Percentiles rank a stretch among this genome's conserved stretches.
These are phyloP conservation scores for Ananas comosus DNA, from an alignment of 176 grass and related monocot genomes.

Conservation along the genomic window DNA sequence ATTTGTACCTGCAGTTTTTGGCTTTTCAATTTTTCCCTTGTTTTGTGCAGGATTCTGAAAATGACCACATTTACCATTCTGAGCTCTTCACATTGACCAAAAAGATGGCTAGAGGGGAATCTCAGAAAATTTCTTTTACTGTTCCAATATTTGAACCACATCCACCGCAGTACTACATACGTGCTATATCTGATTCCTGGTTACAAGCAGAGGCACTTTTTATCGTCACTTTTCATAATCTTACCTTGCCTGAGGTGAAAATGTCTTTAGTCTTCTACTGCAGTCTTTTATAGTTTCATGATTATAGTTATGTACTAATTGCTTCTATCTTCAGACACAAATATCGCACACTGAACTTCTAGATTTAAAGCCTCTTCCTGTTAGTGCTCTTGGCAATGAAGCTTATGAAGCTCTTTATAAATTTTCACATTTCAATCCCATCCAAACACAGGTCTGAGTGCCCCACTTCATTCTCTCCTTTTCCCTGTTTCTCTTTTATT, in stretches of 20 bases:
- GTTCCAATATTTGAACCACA: conserved; percentile 97
- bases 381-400: conserved; percentile 66
- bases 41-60: conserved; percentile 86
- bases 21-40: conserved; percentile 2
- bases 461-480: not conserved
- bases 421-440: conserved; percentile 98
- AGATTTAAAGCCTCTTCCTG: conserved; percentile 92
- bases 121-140: conserved; percentile 88
- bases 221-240: conserved; percentile 89
- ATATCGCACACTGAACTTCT: conserved; percentile 92
- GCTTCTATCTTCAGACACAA: conserved; percentile 58
- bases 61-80: conserved; percentile 94
- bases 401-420: conserved; percentile 62
- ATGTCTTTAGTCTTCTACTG: conserved; percentile 4
- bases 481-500: not conserved
- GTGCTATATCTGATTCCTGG: conserved; percentile 92
- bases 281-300: conserved; percentile 17
- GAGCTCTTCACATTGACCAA: conserved; percentile 89
- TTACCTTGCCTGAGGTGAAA: conserved; percentile 84
- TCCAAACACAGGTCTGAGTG: conserved; percentile 70
- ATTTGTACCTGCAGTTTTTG: not conserved
- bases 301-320: conserved; percentile 8
- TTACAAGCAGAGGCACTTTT: conserved; percentile 85
- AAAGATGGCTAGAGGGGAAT: conserved; percentile 63
- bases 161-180: conserved; percentile 93